Evolutionary conservation across 306 rosid genomes (phyloP), one percentile per base, ranked within the genome.

Genomic region (Astragalus membranaceus): DNA sequence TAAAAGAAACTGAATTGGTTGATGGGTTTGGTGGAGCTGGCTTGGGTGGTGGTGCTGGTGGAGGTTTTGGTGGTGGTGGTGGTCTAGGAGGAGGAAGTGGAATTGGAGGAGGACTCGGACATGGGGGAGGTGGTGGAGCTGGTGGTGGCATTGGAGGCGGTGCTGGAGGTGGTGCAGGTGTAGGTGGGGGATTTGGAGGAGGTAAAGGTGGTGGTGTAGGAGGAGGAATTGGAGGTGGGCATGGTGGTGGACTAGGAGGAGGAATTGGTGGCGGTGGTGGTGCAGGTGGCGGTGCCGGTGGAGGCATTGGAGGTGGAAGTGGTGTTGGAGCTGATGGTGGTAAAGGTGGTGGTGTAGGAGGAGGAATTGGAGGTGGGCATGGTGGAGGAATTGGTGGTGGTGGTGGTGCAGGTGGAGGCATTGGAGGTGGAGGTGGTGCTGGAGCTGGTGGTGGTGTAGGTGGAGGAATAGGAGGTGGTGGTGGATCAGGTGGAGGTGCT

Each of bases 111-210:
- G 84, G 80, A 3, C 12, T 5, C 29, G 76, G 66, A 9, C 66
- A 35, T 9, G 66, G 66, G 5, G 66, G 66, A 20, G 87, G 84
- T 6, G 80, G 64, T 0, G 83, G 88, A 0, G 20, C 1, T 0
- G 88, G 88, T 9, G 88, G 75, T 0, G 88, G 88, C 1, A 2
- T 1, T 85, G 88, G 2, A 79, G 83, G 75, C 1, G 83, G 83
- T 0, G 67, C 41, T 10, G 84, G 80, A 0, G 46, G 10, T 0
- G 80, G 73, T 9, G 82, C 53, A 2, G 85, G 85, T 4, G 79
- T 69, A 3, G 81, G 70, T 0, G 51, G 75, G 1, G 83, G 83
- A 0, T 10, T 14, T n/a, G 84, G 81, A 1, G 73, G 37, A 0
- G 81, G 78, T 62, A 35, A 62, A 9, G 85, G 67, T 3, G 79